A percentile compares a stretch with the other conserved stretches of the same genome.
Conservation (phyloP, 768 basidiomycete genomes). For the Boletus sensibilis region DNA sequence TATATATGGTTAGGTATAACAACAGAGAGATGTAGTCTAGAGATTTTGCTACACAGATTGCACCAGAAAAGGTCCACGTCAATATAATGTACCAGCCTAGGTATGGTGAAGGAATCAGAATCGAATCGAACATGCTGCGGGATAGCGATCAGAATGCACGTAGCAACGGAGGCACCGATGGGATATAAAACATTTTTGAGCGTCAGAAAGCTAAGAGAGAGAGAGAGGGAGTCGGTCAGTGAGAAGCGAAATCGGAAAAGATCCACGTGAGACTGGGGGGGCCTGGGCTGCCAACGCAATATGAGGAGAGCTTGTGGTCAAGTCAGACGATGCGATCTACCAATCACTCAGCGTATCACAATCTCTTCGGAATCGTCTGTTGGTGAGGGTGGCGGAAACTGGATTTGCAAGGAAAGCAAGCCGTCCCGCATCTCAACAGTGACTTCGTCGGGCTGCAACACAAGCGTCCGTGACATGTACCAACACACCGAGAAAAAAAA, state of each 20-base stretch:
- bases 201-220: slow-evolving; percentile 5
- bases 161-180: not conserved
- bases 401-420: slow-evolving; percentile 55
- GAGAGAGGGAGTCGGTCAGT: slow-evolving; percentile 2
- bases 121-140: not conserved
- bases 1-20: slow-evolving; percentile 13
- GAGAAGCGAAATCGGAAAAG: not conserved
- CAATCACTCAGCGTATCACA: slow-evolving; percentile 44
- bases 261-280: slow-evolving; percentile 4
- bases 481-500: not conserved
- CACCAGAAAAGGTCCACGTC: slow-evolving; percentile 4
- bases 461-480: slow-evolving; percentile 6
- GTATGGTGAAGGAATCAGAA: not conserved
- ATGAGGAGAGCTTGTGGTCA: slow-evolving; percentile 11
- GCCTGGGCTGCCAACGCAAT: slow-evolving; percentile 1
- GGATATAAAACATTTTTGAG: not conserved
- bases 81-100: not conserved
- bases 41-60: slow-evolving; percentile 9
- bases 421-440: slow-evolving; percentile 58
- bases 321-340: slow-evolving; percentile 13
- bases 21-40: slow-evolving; percentile 10
- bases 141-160: not conserved
- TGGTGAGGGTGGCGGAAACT: slow-evolving; percentile 45
- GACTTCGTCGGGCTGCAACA: slow-evolving; percentile 51
- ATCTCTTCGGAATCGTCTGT: slow-evolving; percentile 47